phyloP scores from a whole-genome alignment of 352 stramenopile species.

The Phytophthora rubi region DNA sequence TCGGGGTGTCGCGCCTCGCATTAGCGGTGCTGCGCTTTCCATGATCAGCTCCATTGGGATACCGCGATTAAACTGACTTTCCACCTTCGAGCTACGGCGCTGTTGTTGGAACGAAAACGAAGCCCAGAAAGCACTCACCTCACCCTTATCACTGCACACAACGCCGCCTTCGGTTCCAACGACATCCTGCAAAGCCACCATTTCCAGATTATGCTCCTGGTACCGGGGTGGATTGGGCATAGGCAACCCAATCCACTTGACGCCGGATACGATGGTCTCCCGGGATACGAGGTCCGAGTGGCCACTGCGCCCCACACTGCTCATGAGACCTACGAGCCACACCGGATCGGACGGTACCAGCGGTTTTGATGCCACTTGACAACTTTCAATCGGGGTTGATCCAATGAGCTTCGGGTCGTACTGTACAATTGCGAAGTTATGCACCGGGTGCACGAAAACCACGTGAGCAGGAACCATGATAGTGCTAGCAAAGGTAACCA shows the following conservation, averaged over 20 bases:
- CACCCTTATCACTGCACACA: slow-evolving; percentile 68
- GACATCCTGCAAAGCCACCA: slow-evolving; percentile 86
- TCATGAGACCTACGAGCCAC: slow-evolving; percentile 88
- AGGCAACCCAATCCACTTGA: slow-evolving; percentile 87
- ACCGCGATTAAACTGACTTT: slow-evolving; percentile 88
- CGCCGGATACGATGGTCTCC: slow-evolving; percentile 85
- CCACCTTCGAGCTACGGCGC: slow-evolving; percentile 71
- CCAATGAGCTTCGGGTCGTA: slow-evolving; percentile 91
- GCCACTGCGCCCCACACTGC: slow-evolving; percentile 76
- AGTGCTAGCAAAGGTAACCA: slow-evolving; percentile 92
- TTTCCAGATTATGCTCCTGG: slow-evolving; percentile 90
- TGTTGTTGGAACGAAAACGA: slow-evolving; percentile 91
- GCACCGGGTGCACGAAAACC: slow-evolving; percentile 92
- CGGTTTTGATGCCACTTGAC: slow-evolving; percentile 66
- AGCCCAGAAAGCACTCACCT: slow-evolving; percentile 86
- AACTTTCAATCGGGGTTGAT: slow-evolving; percentile 83
- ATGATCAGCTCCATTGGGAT: slow-evolving; percentile 90
- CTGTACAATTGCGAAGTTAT: slow-evolving; percentile 94
- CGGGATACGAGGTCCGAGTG: slow-evolving; percentile 86
- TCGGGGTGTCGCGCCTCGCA: slow-evolving; percentile 70
- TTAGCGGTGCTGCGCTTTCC: slow-evolving; percentile 81
- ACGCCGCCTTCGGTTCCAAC: slow-evolving; percentile 84
- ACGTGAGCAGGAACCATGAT: slow-evolving; percentile 88
- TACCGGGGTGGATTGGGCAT: slow-evolving; percentile 86
- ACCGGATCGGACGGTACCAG: slow-evolving; percentile 77